Evolutionary conservation across 2,329 filamentous ascomycete genomes (phyloP).

Genomic region (Sclerotiophoma versabilis): DNA sequence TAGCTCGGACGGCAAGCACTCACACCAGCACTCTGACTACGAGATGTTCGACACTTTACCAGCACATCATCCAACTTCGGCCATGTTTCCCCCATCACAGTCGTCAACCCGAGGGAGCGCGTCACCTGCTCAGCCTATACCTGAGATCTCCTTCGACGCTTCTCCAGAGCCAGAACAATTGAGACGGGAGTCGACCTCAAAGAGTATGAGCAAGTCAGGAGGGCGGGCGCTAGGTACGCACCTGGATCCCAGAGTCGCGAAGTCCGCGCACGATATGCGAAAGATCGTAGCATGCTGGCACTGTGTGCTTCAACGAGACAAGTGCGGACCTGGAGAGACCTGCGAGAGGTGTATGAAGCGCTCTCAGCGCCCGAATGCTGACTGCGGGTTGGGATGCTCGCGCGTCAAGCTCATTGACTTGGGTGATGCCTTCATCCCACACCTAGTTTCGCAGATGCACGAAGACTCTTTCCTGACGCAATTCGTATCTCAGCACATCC

Average conservation of each 20-base stretch:
- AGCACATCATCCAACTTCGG: background rate
- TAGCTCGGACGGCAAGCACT: conserved; percentile 39
- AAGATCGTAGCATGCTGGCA: conserved; percentile 58
- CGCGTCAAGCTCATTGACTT: conserved; percentile 56
- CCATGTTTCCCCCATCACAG: background rate
- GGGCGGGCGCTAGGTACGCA: conserved; percentile 50
- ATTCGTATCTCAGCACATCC: conserved; percentile 49
- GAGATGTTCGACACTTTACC: conserved; percentile 31
- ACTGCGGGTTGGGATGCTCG: conserved; percentile 54
- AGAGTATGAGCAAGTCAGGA: conserved; percentile 42
- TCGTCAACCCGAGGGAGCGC: conserved; percentile 14
- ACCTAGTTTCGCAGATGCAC: conserved; percentile 51
- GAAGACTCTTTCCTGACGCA: conserved; percentile 53
- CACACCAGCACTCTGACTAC: conserved; percentile 35
- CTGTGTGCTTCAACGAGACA: conserved; percentile 57
- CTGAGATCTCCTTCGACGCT: conserved; percentile 30
- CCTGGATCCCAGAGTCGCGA: conserved; percentile 46
- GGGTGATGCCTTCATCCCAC: conserved; percentile 53
- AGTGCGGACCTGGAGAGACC: conserved; percentile 51
- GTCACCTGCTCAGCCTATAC: conserved; percentile 16
- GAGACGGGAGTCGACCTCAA: conserved; percentile 25
- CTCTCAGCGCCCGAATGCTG: conserved; percentile 46
- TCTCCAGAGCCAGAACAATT: conserved; percentile 38
- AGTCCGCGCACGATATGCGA: conserved; percentile 55
- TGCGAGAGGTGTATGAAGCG: conserved; percentile 52